Evolutionary conservation across 306 rosid genomes (phyloP).

Genomic region (Vigna angularis): DNA sequence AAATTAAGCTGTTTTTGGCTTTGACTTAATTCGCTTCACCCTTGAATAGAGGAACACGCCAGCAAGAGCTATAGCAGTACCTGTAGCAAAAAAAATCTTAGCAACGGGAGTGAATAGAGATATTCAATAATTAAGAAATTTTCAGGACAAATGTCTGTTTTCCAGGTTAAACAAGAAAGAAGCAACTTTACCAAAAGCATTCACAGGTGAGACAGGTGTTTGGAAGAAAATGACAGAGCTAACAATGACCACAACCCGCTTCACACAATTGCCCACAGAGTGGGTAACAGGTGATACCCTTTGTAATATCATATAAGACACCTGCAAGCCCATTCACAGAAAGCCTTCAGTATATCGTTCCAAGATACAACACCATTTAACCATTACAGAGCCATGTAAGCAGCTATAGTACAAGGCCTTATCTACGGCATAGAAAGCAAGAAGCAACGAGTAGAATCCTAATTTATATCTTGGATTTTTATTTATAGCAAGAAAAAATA

Average conservation of each 20-base stretch:
- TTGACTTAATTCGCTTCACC: constrained; percentile 90
- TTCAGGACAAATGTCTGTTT: constrained; percentile 24
- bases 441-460: constrained; percentile 2
- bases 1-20: constrained; percentile 76
- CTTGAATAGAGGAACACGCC: constrained; percentile 97
- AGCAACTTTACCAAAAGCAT: constrained; percentile 72
- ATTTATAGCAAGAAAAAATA: neutral
- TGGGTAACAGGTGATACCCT: constrained; percentile 99
- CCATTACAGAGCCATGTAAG: constrained; percentile 16
- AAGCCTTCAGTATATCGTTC: constrained; percentile 17
- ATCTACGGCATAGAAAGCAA: neutral
- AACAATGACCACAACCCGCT: constrained; percentile 98
- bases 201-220: constrained; percentile 84
- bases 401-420: neutral
- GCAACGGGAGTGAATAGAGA: constrained; percentile 14
- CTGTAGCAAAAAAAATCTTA: constrained; percentile 55
- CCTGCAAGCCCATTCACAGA: constrained; percentile 66
- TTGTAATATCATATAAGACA: constrained; percentile 95
- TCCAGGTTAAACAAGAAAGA: constrained; percentile 38
- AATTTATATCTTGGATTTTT: constrained; percentile 18
- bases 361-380: neutral
- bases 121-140: neutral
- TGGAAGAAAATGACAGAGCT: constrained; percentile 97
- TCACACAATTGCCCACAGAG: constrained; percentile 97
- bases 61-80: constrained; percentile 86